phyloP scores from a whole-genome alignment of 345 rosid genomes.

The Camelina sativa region DNA sequence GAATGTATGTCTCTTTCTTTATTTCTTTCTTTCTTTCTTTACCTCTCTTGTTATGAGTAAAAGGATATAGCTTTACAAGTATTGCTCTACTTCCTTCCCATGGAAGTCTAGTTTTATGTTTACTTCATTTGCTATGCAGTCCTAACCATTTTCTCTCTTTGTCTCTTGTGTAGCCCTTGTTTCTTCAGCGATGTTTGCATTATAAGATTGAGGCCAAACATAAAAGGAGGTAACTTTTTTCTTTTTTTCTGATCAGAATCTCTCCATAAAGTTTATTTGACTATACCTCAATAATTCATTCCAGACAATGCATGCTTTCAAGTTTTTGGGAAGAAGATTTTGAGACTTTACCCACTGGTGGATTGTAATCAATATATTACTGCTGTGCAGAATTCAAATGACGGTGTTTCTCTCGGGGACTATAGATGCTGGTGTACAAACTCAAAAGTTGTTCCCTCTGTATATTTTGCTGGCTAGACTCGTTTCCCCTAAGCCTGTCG shows the following conservation, averaged over 20 bases:
- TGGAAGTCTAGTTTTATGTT: neutral
- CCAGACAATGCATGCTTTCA: neutral
- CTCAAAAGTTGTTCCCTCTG: slow-evolving; percentile 70
- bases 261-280: neutral
- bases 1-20: slow-evolving; percentile 54
- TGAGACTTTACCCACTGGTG: slow-evolving; percentile 5
- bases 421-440: slow-evolving; percentile 57
- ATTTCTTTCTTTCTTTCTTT: no score
- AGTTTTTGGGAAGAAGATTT: slow-evolving; percentile 3
- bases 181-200: slow-evolving; percentile 83
- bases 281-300: neutral
- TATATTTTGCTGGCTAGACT: slow-evolving; percentile 82
- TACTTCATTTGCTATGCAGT: slow-evolving; percentile 14
- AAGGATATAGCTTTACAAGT: neutral
- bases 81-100: slow-evolving; percentile 9
- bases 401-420: slow-evolving; percentile 60
- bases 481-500: slow-evolving; percentile 55
- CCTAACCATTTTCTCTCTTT: neutral
- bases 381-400: slow-evolving; percentile 73
- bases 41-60: neutral
- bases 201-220: slow-evolving; percentile 88
- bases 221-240: slow-evolving; percentile 63
- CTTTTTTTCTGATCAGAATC: neutral
- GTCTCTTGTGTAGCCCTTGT: slow-evolving; percentile 63
- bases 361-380: slow-evolving; percentile 19